Evolutionary conservation across 805 yeast genomes (phyloP).

Genomic region (Kazachstania kunashirensis): DNA sequence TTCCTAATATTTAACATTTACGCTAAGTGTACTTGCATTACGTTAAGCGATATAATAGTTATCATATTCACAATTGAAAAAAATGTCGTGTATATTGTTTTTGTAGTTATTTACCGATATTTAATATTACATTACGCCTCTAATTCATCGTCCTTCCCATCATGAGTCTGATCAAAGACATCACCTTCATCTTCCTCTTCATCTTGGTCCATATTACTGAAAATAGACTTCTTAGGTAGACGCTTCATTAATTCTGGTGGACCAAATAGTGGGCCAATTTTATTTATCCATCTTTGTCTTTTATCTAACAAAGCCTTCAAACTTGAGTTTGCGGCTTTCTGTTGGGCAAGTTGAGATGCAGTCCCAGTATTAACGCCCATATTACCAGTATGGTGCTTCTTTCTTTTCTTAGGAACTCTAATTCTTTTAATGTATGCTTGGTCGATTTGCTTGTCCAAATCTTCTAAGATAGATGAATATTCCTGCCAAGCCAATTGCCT

Average conservation of each 20-base stretch:
- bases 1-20: too few relatives aligned
- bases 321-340: slow-evolving; percentile 68
- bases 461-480: slow-evolving; percentile 80
- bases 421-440: slow-evolving; percentile 81
- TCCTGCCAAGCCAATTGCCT: slow-evolving; percentile 94
- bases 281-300: slow-evolving; percentile 77
- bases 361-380: slow-evolving; percentile 14
- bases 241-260: slow-evolving; percentile 60
- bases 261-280: slow-evolving; percentile 80
- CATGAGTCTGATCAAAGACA: slow-evolving; percentile 23
- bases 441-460: slow-evolving; percentile 92
- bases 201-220: slow-evolving; percentile 34
- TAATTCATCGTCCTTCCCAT: slow-evolving; percentile 25
- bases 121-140: slow-evolving; percentile 1
- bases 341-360: slow-evolving; percentile 39
- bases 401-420: slow-evolving; percentile 51
- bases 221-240: slow-evolving; percentile 56
- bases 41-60: too few relatives aligned
- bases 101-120: background rate
- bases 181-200: slow-evolving; percentile 23
- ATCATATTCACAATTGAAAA: too few relatives aligned
- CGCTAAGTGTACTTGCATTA: too few relatives aligned
- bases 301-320: slow-evolving; percentile 74
- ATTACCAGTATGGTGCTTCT: slow-evolving; percentile 24
- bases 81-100: background rate